phyloP scores from a whole-genome alignment of 1,284 basidiomycete species.

The Testicularia cyperi region DNA sequence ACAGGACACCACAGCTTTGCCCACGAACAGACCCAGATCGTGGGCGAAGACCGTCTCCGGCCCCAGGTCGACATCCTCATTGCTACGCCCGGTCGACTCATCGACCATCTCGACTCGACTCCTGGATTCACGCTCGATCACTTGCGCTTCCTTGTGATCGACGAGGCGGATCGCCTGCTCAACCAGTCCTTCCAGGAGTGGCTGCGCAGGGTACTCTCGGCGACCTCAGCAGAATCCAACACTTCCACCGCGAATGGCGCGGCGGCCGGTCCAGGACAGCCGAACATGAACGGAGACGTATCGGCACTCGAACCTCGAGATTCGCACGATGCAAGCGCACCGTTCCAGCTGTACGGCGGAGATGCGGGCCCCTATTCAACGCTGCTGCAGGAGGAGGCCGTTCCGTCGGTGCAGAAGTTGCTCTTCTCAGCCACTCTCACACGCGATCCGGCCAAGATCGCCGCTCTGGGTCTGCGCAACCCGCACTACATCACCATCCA shows the following conservation, averaged over 20 bases:
- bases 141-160: slow-evolving; percentile 90
- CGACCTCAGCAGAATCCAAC: slow-evolving; percentile 14
- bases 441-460: slow-evolving; percentile 86
- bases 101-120: slow-evolving; percentile 87
- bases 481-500: slow-evolving; percentile 87
- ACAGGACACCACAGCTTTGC: slow-evolving; percentile 58
- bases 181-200: slow-evolving; percentile 96
- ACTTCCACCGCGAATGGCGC: too few species aligned
- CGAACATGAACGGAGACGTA: neutral
- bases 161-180: slow-evolving; percentile 93
- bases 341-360: neutral
- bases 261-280: too few species aligned
- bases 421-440: slow-evolving; percentile 96
- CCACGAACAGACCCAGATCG: slow-evolving; percentile 52
- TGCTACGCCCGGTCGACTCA: slow-evolving; percentile 89
- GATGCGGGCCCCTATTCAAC: neutral
- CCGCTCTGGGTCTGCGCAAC: slow-evolving; percentile 74
- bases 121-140: slow-evolving; percentile 86
- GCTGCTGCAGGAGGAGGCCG: slow-evolving; percentile 15
- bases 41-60: slow-evolving; percentile 5
- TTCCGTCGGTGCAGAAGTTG: slow-evolving; percentile 76
- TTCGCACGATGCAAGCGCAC: neutral
- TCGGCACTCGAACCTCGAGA: neutral
- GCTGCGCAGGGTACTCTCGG: slow-evolving; percentile 61
- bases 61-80: slow-evolving; percentile 85